Base-by-base conservation (phyloP, 768 basidiomycete species). In the Hortiboletus flavorubellus region DNA sequence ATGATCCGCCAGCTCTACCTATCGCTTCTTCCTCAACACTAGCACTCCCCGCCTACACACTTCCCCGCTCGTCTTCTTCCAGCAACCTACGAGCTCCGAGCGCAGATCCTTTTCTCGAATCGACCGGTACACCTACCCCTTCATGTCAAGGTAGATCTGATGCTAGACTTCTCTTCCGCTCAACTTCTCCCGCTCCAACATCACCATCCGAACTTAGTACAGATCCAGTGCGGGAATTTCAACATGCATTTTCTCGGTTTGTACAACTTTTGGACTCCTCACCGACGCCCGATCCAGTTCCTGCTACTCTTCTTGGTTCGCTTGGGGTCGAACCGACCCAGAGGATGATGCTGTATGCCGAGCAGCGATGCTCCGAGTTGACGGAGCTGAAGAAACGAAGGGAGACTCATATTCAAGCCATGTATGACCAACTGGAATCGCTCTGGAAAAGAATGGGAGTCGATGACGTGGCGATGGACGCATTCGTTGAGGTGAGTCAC, bases 381-480 rank as follows among this genome's bases (percentile, higher is more conserved):
- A 84, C 86, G 55, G 85, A 89, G 14, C 76, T 84, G 48, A 93
- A 93, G 71, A 78, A 80, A 37, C 74, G 80, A 31, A 80, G 94
- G 12, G 93, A 96, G 64, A 73, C 81, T 1, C 84, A 87, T 59
- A 98, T 99, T 31, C 96, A 99, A 68, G 80, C 86, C 0, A 87
- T 98, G 78, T 99, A 94, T 65, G 93, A 98, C 69, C 85, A 93
- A 59, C 80, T 99, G 1, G 95, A 96, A 68, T 85, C 85, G 0
- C 79, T 98, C 4, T 99, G 96, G 96, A 80, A 80, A 55, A 75
- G 94, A 53, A 78, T 98, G 55, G 94, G 92, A 14, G 85, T 96
- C 5, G 69, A 79, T 1, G 90, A 94, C 46, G 73, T 71, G 1
- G 87, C 87, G 43, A 93, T 94, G 83, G 93, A 98, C 63, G 83